Evolutionary conservation across 1,139 yeast genomes (phyloP).

Genomic region (Fermentozyma sake): DNA sequence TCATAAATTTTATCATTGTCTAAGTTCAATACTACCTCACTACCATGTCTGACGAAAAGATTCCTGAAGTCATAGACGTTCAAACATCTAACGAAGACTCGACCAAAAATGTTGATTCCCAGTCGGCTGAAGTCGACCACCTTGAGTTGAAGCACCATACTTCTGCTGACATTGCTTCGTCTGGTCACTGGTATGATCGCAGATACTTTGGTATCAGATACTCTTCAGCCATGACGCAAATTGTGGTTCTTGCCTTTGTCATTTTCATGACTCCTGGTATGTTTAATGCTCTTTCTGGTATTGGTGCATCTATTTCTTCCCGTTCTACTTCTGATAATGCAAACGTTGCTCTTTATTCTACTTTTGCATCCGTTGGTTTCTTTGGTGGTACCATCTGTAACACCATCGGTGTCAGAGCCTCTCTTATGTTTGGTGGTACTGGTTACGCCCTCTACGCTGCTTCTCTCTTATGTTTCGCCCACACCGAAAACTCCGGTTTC

Average conservation of each 20-base stretch:
- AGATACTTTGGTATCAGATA: constrained; percentile 25
- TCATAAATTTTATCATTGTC: too few relatives aligned
- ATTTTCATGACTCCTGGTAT: constrained; percentile 55
- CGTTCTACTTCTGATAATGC: constrained; percentile 47
- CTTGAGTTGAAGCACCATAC: constrained; percentile 26
- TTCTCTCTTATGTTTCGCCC: constrained; percentile 46
- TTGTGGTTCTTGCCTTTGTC: constrained; percentile 46
- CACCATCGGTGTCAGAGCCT: constrained; percentile 44
- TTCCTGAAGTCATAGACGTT: constrained; percentile 7
- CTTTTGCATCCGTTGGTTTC: constrained; percentile 56
- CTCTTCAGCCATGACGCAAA: constrained; percentile 42
- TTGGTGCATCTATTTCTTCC: constrained; percentile 46
- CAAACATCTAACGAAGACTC: constrained; percentile 8
- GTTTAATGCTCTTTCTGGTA: constrained; percentile 53
- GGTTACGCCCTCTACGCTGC: constrained; percentile 56
- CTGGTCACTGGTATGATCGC: constrained; percentile 42
- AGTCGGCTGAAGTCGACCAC: constrained; percentile 11
- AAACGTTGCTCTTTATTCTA: constrained; percentile 50
- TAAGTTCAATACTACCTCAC: constrained; percentile 1
- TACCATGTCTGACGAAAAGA: constrained; percentile 6
- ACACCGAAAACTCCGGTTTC: constrained; percentile 47
- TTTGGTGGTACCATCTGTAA: constrained; percentile 59
- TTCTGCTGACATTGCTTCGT: constrained; percentile 23
- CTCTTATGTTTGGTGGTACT: constrained; percentile 49
- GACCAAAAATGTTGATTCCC: constrained; percentile 2